Evolutionary conservation across 2,329 filamentous ascomycete genomes (phyloP).

Genomic region (Neopestalotiopsis clavispora): DNA sequence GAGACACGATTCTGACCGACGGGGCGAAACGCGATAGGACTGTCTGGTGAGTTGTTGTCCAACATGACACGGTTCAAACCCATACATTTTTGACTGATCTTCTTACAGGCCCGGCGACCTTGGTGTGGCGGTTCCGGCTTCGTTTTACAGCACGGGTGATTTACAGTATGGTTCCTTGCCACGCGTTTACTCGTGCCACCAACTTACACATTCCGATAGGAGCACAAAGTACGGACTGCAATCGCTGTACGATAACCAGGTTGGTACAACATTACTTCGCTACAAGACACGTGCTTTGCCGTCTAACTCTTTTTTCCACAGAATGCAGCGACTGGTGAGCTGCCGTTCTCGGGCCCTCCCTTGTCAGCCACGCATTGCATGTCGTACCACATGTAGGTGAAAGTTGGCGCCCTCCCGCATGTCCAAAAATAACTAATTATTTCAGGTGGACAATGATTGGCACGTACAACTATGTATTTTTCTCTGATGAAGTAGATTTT

Average conservation of each 20-base stretch:
- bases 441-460: conserved; percentile 55
- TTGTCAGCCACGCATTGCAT: conserved; percentile 29
- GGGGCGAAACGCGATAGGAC: conserved; percentile 60
- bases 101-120: conserved; percentile 54
- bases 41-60: conserved; percentile 45
- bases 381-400: conserved; percentile 37
- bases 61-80: background rate
- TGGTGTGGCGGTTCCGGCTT: conserved; percentile 53
- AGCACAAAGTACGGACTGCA: conserved; percentile 51
- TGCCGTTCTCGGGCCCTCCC: conserved; percentile 33
- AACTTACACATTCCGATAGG: conserved; percentile 27
- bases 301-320: conserved; percentile 4
- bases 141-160: conserved; percentile 55
- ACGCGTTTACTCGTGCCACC: background rate
- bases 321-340: conserved; percentile 25
- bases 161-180: conserved; percentile 33
- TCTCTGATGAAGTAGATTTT: conserved; percentile 55
- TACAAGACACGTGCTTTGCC: conserved; percentile 7
- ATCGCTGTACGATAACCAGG: conserved; percentile 39
- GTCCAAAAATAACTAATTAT: conserved; percentile 1
- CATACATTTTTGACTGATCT: background rate
- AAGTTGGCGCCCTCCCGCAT: conserved; percentile 6
- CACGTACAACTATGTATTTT: conserved; percentile 62
- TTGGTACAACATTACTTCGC: conserved; percentile 18
- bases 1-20: conserved; percentile 42